phyloP scores from a whole-genome alignment of 768 basidiomycete genomes.

The Suillus luteus region DNA sequence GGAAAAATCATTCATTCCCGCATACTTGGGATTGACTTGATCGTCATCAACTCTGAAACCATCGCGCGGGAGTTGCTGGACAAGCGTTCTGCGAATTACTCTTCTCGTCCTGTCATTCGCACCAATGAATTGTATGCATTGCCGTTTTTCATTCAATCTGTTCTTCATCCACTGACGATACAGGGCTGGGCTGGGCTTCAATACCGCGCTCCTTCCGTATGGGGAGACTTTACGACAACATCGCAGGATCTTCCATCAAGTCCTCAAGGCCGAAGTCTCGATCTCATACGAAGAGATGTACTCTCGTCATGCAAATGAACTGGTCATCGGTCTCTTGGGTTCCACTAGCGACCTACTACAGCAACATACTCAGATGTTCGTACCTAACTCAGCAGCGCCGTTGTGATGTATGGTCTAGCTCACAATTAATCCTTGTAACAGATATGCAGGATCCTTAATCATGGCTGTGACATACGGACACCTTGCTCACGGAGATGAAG shows the following conservation, averaged over 20 bases:
- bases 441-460: neutral
- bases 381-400: too few relatives aligned
- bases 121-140: constrained; percentile 9
- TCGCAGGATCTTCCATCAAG: constrained; percentile 26
- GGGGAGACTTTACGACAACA: constrained; percentile 24
- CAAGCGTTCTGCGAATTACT: constrained; percentile 40
- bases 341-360: constrained; percentile 10
- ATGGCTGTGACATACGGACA: constrained; percentile 6
- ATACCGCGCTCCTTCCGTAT: constrained; percentile 11
- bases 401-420: neutral
- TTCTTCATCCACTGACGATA: neutral
- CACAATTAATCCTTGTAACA: neutral
- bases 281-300: constrained; percentile 20
- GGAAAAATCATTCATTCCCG: constrained; percentile 35
- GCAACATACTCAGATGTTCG: constrained; percentile 9
- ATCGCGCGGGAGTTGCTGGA: constrained; percentile 38
- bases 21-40: constrained; percentile 28
- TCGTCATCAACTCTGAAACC: constrained; percentile 38
- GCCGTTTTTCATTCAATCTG: neutral
- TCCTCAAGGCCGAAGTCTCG: constrained; percentile 22
- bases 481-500: neutral
- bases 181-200: constrained; percentile 7
- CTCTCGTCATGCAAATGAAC: constrained; percentile 21
- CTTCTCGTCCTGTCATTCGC: constrained; percentile 33
- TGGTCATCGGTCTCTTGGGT: constrained; percentile 19